A percentile compares a stretch with the other conserved stretches of the same genome.
Evolutionary conservation across 192 early-diverging fungal genomes (phyloP).

Genomic region (Diversispora epigaea): DNA sequence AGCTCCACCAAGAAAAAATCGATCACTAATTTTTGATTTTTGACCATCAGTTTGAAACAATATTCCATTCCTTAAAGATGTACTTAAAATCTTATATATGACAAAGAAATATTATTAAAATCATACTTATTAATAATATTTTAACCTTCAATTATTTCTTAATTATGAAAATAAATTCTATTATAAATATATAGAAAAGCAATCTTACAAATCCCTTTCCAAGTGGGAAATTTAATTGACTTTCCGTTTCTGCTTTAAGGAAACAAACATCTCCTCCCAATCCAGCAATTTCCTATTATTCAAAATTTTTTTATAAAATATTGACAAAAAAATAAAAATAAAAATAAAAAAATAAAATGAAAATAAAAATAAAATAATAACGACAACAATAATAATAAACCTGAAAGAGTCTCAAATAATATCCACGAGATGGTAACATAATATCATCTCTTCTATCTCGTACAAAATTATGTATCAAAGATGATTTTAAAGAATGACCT

Average conservation of each 20-base stretch:
- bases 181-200: neutral
- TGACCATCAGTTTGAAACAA: constrained; percentile 59
- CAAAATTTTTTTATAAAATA: neutral
- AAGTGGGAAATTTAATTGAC: constrained; percentile 60
- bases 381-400: neutral
- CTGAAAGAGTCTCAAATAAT: constrained; percentile 46
- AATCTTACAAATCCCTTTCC: constrained; percentile 58
- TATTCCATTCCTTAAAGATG: constrained; percentile 57
- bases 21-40: constrained; percentile 71
- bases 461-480: constrained; percentile 63
- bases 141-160: neutral
- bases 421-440: constrained; percentile 74
- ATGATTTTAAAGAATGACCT: constrained; percentile 83
- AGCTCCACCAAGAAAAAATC: constrained; percentile 88
- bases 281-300: constrained; percentile 69
- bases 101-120: no score
- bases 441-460: constrained; percentile 77
- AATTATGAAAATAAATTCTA: neutral
- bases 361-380: neutral
- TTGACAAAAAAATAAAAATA: no score
- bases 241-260: constrained; percentile 67
- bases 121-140: neutral
- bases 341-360: no score
- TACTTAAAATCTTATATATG: constrained; percentile 41
- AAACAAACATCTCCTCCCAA: constrained; percentile 81